phyloP scores from a whole-genome alignment of 2,329 filamentous ascomycete genomes.

The Alternaria infectoria region DNA sequence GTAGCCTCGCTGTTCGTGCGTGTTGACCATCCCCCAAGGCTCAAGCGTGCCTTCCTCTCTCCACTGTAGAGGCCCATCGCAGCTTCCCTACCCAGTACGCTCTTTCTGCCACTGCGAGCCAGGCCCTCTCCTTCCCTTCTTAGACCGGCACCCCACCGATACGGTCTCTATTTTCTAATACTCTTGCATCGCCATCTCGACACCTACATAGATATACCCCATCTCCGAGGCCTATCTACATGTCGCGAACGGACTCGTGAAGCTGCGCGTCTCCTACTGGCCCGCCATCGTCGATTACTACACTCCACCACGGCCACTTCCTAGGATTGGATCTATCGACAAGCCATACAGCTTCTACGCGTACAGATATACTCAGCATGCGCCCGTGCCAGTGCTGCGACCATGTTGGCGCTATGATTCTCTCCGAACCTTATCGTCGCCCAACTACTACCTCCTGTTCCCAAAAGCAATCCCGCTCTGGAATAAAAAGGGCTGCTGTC shows the following conservation, averaged over 20 bases:
- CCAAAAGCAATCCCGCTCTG: conserved; percentile 28
- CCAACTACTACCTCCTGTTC: conserved; percentile 18
- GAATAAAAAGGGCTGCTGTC: conserved; percentile 24
- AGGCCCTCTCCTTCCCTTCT: conserved; percentile 32
- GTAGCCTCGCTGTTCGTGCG: conserved; percentile 9
- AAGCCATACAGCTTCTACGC: conserved; percentile 16
- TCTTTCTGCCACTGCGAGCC: conserved; percentile 43
- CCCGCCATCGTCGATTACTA: conserved; percentile 22
- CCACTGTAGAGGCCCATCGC: conserved; percentile 33
- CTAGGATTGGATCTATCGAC: conserved; percentile 11
- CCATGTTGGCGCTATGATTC: conserved; percentile 12
- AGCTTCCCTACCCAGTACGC: conserved; percentile 47
- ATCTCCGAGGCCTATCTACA: conserved; percentile 11
- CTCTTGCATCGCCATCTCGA: conserved; percentile 2
- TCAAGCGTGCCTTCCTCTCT: conserved; percentile 30
- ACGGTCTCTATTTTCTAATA: conserved; percentile 22
- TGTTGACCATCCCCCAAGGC: conserved; percentile 26
- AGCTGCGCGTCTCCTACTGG: conserved; percentile 37
- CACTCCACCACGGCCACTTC: conserved; percentile 19
- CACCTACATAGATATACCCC: conserved; percentile 21
- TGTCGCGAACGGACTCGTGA: conserved; percentile 42
- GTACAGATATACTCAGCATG: conserved; percentile 19
- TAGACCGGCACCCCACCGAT: conserved; percentile 25
- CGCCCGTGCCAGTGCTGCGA: conserved; percentile 21
- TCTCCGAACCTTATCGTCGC: conserved; percentile 14